Conservation (phyloP, 139 green algal species). For the Picochlorum sp. region DNA sequence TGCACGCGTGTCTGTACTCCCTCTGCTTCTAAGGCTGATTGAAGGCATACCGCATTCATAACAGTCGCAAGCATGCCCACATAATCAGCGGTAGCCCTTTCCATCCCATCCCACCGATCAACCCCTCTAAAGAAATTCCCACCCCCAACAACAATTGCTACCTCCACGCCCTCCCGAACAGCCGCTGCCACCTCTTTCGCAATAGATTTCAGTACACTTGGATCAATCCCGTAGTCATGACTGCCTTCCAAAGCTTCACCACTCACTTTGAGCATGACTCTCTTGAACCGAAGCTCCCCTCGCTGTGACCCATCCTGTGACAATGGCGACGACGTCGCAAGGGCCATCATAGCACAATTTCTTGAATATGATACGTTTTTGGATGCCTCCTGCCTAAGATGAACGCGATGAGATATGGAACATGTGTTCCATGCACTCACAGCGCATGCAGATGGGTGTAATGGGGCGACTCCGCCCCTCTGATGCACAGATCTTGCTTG, state of each 20-base stretch:
- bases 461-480: too few species aligned
- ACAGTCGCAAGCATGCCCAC: constrained; percentile 98
- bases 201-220: constrained; percentile 65
- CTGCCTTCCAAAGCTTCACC: constrained; percentile 87
- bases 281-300: constrained; percentile 20
- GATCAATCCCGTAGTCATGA: constrained; percentile 77
- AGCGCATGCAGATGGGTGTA: too few species aligned
- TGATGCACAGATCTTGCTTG: too few species aligned
- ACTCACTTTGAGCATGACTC: constrained; percentile 84
- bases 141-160: constrained; percentile 92
- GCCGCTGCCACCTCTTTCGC: constrained; percentile 75
- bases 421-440: too few species aligned
- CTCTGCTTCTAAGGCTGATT: constrained; percentile 55
- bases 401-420: too few species aligned
- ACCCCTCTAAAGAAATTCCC: constrained; percentile 94
- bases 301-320: background rate
- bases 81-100: constrained; percentile 90
- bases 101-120: constrained; percentile 66
- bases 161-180: constrained; percentile 44
- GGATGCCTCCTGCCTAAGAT: too few species aligned
- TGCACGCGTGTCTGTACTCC: constrained; percentile 73
- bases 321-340: background rate
- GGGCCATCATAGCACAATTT: background rate
- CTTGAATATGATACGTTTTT: background rate
- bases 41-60: constrained; percentile 94